Base-by-base conservation (phyloP, 164 flowering plant species). In the Hamamelis virginiana region DNA sequence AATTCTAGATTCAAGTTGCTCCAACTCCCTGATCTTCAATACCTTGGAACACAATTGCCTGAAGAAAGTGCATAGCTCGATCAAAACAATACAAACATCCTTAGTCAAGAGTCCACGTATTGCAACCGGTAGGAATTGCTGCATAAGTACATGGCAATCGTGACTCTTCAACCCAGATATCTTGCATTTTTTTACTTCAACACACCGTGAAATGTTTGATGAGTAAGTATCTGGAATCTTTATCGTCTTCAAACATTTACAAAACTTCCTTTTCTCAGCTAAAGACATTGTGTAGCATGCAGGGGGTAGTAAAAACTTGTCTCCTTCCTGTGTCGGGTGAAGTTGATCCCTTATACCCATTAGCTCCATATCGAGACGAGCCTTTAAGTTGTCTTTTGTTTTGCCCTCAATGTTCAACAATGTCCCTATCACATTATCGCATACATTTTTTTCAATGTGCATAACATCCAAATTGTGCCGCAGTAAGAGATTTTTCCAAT, bases 391-490 rank as follows among this genome's bases (percentile, higher is more conserved):
- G 28, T 75, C 74, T 15, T 66, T 75, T 8, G 66, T n/a, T n/a
- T n/a, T 13, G 11, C 70, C 72, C 5, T 72, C 26, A n/a, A 76
- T 16, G 56, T 53, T 27, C 66, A 76, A 55, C 3, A 76, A n/a
- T 0, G 66, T 76, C 0, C 45, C 55, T 5, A 76, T 0, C 3
- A 76, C 4, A 59, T 27, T 72, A 8, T 76, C 75, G 50, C 51
- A 71, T 8, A 75, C 59, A 62, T 75, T 67, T 21, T 75, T 71
- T 26, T 71, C 75, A 6, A 66, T 65, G 22, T 72, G 76, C 76
- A 74, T 77, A 0, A 77, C 72, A 69, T 77, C 80, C 0, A 74
- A n/a, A n/a, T 59, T 66, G 21, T 77, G 75, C 13, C 61, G 53
- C 0, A 74, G 5, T 0, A 67, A n/a, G 19, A 60, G 33, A 47